Evolutionary conservation across 331 rosid genomes (phyloP).

Genomic region (Erythrophleum ivorense): DNA sequence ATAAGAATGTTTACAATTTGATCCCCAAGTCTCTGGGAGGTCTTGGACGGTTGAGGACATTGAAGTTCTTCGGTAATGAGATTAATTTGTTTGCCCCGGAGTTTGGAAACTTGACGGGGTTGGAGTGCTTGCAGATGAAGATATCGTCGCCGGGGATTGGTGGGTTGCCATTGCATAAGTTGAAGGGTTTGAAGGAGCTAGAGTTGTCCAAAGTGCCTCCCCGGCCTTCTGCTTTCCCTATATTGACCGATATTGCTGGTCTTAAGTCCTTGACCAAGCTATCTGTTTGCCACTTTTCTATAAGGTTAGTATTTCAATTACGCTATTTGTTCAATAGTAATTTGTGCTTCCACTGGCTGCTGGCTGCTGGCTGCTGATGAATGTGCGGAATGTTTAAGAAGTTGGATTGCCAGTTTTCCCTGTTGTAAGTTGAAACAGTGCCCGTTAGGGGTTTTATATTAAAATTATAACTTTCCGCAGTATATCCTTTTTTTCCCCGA

Average conservation of each 20-base stretch:
- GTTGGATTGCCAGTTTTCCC: not conserved
- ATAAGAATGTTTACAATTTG: slow-evolving; percentile 75
- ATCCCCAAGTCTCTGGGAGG: slow-evolving; percentile 74
- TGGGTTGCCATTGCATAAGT: slow-evolving; percentile 69
- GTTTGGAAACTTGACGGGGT: slow-evolving; percentile 56
- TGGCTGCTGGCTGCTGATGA: not conserved
- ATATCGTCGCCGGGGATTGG: slow-evolving; percentile 78
- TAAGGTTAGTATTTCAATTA: slow-evolving; percentile 56
- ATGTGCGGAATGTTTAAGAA: not conserved
- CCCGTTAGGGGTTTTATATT: not conserved
- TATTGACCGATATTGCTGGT: slow-evolving; percentile 71
- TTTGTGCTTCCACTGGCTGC: not conserved
- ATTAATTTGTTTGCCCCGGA: slow-evolving; percentile 78
- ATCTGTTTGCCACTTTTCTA: slow-evolving; percentile 81
- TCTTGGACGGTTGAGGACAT: slow-evolving; percentile 60
- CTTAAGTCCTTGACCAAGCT: slow-evolving; percentile 84
- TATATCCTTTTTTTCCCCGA: not conserved
- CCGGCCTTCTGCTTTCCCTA: slow-evolving; percentile 77
- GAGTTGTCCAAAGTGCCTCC: slow-evolving; percentile 87
- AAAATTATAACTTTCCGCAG: not conserved
- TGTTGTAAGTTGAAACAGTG: not conserved
- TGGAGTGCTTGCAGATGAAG: slow-evolving; percentile 87
- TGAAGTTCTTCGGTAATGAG: slow-evolving; percentile 94
- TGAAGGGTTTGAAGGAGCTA: slow-evolving; percentile 82
- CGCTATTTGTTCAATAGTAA: slow-evolving; percentile 5